Evolutionary conservation across 2,329 filamentous ascomycete species (phyloP).

Genomic region (Fusarium succisae): DNA sequence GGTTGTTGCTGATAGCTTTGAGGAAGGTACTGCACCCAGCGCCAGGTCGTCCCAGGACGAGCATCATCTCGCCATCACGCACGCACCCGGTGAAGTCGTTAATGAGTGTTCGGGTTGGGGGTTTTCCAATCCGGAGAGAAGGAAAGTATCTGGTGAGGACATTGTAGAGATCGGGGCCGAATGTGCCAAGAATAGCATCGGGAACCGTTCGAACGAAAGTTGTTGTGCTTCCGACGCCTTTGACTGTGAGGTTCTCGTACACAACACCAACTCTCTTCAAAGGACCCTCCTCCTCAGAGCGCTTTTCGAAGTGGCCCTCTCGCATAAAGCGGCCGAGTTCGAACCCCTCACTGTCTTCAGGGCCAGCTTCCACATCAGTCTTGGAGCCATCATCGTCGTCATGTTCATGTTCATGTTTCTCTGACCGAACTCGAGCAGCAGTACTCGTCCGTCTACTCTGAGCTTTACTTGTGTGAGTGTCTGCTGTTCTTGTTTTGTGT

Average conservation of each 20-base stretch:
- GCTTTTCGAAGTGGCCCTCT: constrained; percentile 34
- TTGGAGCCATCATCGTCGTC: constrained; percentile 51
- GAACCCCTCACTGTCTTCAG: constrained; percentile 13
- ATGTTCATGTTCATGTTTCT: constrained; percentile 32
- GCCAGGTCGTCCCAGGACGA: constrained; percentile 73
- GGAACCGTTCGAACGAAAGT: constrained; percentile 78
- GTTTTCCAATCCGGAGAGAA: constrained; percentile 32
- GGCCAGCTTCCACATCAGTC: constrained; percentile 33
- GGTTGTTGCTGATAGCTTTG: constrained; percentile 77
- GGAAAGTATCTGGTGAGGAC: constrained; percentile 59
- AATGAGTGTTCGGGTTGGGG: constrained; percentile 43
- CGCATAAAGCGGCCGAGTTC: constrained; percentile 34
- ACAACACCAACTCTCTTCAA: constrained; percentile 82
- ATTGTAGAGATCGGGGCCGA: constrained; percentile 80
- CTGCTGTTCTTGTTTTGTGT: constrained; percentile 48
- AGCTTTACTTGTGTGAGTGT: constrained; percentile 44
- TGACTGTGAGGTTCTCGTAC: constrained; percentile 79
- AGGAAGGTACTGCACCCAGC: constrained; percentile 81
- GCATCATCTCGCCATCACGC: constrained; percentile 51
- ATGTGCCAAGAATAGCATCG: constrained; percentile 78
- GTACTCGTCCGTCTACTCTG: constrained; percentile 17
- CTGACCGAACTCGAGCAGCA: constrained; percentile 14
- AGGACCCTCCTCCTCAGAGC: constrained; percentile 60
- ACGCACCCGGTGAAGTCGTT: constrained; percentile 49
- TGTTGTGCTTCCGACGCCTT: constrained; percentile 72